Evolutionary conservation across 169 alveolate genomes (phyloP).

Genomic region (Eimeria acervulina): DNA sequence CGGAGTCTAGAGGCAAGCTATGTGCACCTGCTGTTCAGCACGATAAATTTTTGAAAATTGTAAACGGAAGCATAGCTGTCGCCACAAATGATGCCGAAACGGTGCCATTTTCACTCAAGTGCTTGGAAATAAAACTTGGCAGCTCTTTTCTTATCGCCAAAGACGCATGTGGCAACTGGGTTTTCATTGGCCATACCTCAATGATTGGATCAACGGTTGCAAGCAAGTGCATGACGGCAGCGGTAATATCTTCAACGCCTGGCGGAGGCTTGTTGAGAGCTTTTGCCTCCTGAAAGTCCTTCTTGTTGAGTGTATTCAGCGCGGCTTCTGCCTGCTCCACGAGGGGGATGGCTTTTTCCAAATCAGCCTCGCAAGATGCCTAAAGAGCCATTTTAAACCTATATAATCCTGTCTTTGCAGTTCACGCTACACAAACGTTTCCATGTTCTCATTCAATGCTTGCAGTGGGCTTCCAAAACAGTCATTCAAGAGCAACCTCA

Average conservation of each 20-base stretch:
- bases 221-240: slow-evolving; percentile 95
- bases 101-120: not conserved
- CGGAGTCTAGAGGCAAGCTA: not conserved
- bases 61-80: not conserved
- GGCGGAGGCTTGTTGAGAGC: slow-evolving; percentile 97
- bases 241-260: slow-evolving; percentile 96
- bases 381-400: not conserved
- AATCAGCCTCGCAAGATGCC: slow-evolving; percentile 93
- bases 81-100: not conserved
- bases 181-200: slow-evolving; percentile 28
- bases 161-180: not conserved
- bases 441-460: not conserved
- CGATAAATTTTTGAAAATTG: not conserved
- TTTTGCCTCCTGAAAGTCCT: slow-evolving; percentile 96
- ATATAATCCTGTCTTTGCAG: not conserved
- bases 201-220: slow-evolving; percentile 91
- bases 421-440: not conserved
- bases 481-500: not conserved
- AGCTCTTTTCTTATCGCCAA: not conserved
- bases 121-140: not conserved
- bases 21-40: not conserved
- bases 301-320: slow-evolving; percentile 94
- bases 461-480: not conserved
- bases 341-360: slow-evolving; percentile 96
- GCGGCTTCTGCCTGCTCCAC: slow-evolving; percentile 95